A percentile compares a stretch with the other conserved stretches of the same genome.
Conservation (phyloP, 495 filamentous ascomycete species). For the Cairneyella variabilis region DNA sequence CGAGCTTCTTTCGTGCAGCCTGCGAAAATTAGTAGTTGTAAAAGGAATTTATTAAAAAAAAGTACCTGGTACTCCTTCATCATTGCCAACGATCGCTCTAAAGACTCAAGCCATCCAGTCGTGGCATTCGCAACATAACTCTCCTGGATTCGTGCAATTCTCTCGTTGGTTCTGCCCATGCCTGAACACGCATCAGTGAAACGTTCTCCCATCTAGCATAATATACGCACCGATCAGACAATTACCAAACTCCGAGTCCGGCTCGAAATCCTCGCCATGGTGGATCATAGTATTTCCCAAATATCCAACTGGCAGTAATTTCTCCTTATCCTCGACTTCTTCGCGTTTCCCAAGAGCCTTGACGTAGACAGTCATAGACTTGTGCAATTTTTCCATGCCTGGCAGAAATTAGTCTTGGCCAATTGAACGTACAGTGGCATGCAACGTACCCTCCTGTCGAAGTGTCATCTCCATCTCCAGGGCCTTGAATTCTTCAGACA, state of each 20-base stretch:
- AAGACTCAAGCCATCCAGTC: constrained; percentile 83
- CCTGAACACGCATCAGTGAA: constrained; percentile 37
- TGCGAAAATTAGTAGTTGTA: constrained; percentile 30
- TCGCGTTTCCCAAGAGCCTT: constrained; percentile 86
- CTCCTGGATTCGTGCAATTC: constrained; percentile 83
- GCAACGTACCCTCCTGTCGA: constrained; percentile 74
- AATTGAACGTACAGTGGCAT: neutral
- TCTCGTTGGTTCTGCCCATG: constrained; percentile 83
- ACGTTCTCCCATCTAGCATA: neutral
- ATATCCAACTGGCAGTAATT: constrained; percentile 70
- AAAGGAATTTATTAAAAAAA: neutral
- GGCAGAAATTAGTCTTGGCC: constrained; percentile 10
- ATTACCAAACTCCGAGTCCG: constrained; percentile 87
- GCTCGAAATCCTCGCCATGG: constrained; percentile 93
- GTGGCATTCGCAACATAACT: constrained; percentile 77
- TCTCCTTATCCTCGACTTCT: constrained; percentile 79
- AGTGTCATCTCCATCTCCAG: constrained; percentile 91
- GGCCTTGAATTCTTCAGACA: constrained; percentile 90
- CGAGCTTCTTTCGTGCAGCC: constrained; percentile 91
- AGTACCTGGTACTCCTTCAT: constrained; percentile 96
- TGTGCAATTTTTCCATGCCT: constrained; percentile 93
- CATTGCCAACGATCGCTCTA: constrained; percentile 85
- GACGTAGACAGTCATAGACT: constrained; percentile 82
- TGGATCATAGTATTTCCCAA: constrained; percentile 83
- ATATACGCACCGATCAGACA: constrained; percentile 69